Conservation (phyloP, 2,329 filamentous ascomycete species). For the Metarhizium album region DNA sequence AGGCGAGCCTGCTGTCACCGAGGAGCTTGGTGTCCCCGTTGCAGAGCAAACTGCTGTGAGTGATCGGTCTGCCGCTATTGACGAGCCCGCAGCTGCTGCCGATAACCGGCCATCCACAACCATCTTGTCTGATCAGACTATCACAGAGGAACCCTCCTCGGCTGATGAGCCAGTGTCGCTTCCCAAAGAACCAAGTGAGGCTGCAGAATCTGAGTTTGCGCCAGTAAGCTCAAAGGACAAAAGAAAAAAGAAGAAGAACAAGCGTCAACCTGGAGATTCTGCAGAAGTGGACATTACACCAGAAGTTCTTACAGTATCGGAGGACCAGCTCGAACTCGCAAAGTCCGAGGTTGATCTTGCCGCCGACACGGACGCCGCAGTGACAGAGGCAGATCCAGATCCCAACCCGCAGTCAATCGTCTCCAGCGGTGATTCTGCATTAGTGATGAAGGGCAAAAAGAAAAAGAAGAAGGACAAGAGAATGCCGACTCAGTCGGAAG, state of each 20-base stretch:
- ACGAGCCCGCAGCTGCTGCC: too few relatives aligned
- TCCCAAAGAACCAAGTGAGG: not conserved
- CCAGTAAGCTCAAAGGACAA: slow-evolving; percentile 5
- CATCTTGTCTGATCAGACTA: too few relatives aligned
- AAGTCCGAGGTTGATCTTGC: not conserved
- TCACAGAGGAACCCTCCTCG: not conserved
- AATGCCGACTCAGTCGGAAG: slow-evolving; percentile 13
- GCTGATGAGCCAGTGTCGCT: not conserved
- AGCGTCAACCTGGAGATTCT: not conserved
- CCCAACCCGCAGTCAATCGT: not conserved
- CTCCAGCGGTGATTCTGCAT: not conserved
- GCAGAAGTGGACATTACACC: not conserved
- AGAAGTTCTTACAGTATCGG: not conserved
- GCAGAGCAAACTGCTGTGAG: not conserved
- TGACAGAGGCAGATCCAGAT: not conserved
- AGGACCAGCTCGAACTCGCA: not conserved
- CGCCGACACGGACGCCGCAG: not conserved
- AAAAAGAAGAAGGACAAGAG: slow-evolving; percentile 6
- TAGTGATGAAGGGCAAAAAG: slow-evolving; percentile 3
- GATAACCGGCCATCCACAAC: too few relatives aligned
- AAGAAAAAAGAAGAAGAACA: slow-evolving; percentile 8
- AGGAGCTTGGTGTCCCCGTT: not conserved
- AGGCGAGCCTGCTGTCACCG: not conserved
- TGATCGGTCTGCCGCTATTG: not conserved
- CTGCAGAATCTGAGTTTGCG: not conserved